Conservation (phyloP, 1,284 basidiomycete species). For the Stygiomarasmius scandens region DNA sequence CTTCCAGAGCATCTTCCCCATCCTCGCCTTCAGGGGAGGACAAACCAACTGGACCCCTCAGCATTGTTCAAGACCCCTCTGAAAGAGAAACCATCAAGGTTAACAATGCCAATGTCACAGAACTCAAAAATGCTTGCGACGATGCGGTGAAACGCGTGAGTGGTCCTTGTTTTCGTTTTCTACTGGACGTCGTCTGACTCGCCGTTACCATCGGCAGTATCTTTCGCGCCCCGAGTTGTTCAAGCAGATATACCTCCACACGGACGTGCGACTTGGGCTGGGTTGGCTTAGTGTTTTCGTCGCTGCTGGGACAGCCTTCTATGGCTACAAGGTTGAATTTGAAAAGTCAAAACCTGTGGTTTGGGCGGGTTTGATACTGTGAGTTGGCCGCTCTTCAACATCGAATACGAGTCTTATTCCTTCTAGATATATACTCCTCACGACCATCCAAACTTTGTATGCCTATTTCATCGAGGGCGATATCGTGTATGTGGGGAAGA, state of each 20-base stretch:
- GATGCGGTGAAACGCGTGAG: slow-evolving; percentile 88
- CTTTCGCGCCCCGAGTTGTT: slow-evolving; percentile 80
- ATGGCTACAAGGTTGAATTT: slow-evolving; percentile 85
- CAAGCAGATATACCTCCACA: slow-evolving; percentile 83
- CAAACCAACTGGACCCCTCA: slow-evolving; percentile 56
- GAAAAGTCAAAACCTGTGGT: slow-evolving; percentile 82
- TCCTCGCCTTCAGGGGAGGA: slow-evolving; percentile 40
- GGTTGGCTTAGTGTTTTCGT: slow-evolving; percentile 85
- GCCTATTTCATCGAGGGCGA: slow-evolving; percentile 81
- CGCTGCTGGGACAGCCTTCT: slow-evolving; percentile 78
- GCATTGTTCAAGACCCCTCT: slow-evolving; percentile 45
- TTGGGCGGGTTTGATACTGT: slow-evolving; percentile 77
- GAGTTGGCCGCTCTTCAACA: slow-evolving; percentile 28
- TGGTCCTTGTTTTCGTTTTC: slow-evolving; percentile 20
- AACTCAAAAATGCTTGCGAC: slow-evolving; percentile 90
- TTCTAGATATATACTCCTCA: slow-evolving; percentile 72
- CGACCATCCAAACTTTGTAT: slow-evolving; percentile 72
- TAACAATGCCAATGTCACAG: slow-evolving; percentile 79
- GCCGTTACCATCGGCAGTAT: slow-evolving; percentile 50
- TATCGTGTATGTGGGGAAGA: slow-evolving; percentile 80
- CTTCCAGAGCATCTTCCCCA: slow-evolving; percentile 16
- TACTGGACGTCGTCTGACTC: background rate
- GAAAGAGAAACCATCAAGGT: slow-evolving; percentile 73
- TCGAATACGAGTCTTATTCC: background rate
- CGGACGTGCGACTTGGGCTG: slow-evolving; percentile 81